A percentile compares a stretch with the other conserved stretches of the same genome.
Conservation (phyloP, 2,329 filamentous ascomycete genomes). For the Periconia sp. region DNA sequence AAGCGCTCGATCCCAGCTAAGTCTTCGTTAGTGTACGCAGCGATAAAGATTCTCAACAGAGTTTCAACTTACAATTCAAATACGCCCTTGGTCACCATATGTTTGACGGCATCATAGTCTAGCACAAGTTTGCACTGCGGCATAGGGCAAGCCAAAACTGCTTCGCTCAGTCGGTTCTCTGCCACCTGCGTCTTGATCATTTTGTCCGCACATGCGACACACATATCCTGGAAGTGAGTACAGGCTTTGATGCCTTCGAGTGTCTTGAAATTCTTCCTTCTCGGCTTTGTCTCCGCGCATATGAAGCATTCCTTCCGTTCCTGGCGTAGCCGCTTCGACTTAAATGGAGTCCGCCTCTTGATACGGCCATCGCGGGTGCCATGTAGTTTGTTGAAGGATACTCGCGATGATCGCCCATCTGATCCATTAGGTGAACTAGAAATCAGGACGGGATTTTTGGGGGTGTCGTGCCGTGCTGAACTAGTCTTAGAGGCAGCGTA, state of each 20-base stretch:
- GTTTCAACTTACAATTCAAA: constrained; percentile 21
- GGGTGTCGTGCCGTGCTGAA: too few species aligned
- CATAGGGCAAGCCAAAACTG: constrained; percentile 21
- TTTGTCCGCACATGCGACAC: constrained; percentile 24
- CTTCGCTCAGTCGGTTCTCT: constrained; percentile 17
- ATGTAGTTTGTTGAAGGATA: too few species aligned
- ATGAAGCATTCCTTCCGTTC: constrained; percentile 25
- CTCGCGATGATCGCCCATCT: too few species aligned
- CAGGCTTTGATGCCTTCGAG: constrained; percentile 13
- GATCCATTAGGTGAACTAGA: too few species aligned
- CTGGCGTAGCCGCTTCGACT: too few species aligned
- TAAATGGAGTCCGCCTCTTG: too few species aligned
- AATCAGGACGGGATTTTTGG: too few species aligned
- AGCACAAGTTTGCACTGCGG: constrained; percentile 17
- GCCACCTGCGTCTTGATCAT: constrained; percentile 24
- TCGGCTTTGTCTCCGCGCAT: constrained; percentile 17
- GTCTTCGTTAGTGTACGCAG: constrained; percentile 3
- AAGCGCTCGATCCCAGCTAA: constrained; percentile 29
- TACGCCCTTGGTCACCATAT: constrained; percentile 9
- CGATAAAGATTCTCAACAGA: too few species aligned
- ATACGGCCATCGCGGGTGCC: too few species aligned
- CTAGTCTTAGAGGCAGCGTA: too few species aligned
- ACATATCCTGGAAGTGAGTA: constrained; percentile 26
- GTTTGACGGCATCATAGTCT: constrained; percentile 13
- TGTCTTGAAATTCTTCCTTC: constrained; percentile 15